Conservation (phyloP, 805 yeast genomes). For the Starmera dryadoides region DNA sequence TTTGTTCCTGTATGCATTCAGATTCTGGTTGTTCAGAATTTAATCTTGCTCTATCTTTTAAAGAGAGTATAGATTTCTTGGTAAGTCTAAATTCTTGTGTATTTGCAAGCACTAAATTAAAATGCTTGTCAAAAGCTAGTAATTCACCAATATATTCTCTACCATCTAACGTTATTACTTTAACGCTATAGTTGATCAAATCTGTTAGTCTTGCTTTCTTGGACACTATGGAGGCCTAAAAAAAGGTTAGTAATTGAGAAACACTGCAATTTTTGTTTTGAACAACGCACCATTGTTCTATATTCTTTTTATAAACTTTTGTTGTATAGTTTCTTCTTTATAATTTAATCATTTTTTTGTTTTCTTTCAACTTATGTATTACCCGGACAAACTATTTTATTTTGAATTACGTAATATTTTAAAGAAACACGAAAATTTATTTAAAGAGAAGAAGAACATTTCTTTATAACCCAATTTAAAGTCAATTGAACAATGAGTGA, state of each 20-base stretch:
- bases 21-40: conserved; percentile 29
- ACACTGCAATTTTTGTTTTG: too few species aligned
- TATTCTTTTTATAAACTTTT: too few species aligned
- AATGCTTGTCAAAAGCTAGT: conserved; percentile 81
- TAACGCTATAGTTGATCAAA: conserved; percentile 64
- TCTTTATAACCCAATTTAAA: too few species aligned
- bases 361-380: too few species aligned
- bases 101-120: conserved; percentile 80
- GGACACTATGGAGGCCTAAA: conserved; percentile 20
- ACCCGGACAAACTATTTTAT: too few species aligned
- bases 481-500: too few species aligned
- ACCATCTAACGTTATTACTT: conserved; percentile 71
- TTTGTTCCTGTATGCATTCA: conserved; percentile 45
- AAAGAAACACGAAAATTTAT: too few species aligned
- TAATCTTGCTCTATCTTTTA: conserved; percentile 26
- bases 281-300: too few species aligned
- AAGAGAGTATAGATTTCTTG: conserved; percentile 39
- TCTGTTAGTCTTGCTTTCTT: conserved; percentile 51
- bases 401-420: too few species aligned
- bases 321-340: too few species aligned
- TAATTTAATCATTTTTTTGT: too few species aligned
- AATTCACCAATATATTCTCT: conserved; percentile 73
- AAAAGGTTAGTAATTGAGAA: conserved; percentile 1
- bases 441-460: too few species aligned
- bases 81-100: conserved; percentile 79